Base-by-base conservation (phyloP, 129 eudicot genomes). In the Helichrysum umbraculigerum region DNA sequence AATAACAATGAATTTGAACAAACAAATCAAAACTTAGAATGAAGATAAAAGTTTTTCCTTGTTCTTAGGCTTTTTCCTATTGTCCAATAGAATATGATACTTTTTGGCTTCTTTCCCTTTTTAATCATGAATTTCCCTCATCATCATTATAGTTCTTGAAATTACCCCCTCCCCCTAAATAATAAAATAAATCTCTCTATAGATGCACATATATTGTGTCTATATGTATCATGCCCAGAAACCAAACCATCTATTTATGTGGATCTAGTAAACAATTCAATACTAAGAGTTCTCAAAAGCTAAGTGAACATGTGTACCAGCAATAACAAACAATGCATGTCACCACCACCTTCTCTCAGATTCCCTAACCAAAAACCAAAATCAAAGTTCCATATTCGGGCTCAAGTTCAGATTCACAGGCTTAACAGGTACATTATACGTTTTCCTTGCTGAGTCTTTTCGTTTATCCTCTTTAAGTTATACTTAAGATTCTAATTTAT, bases 381-480 rank as follows among this genome's bases (percentile, higher is more conserved):
- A 67, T 82, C 85, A 73, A 92, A 73, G 58, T 77, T 63, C 47
- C 44, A 35, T 34, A 75, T 74, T 74, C 84, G 80, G 76, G 79
- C 62, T 57, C 71, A 80, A 56, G 79, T 86, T 78, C 91, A 82
- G 21, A 69, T 89, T 71, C 93, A 77, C 65, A 74, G 85, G 71
- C 87, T 82, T 50, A 78, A 73, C 78, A 80, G 90, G 89, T 89
- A 80, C 28, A 8, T 71, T 30, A 22, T 52, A 42, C 41, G 42
- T 17, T 70, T 50, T 44, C 57, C 10, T 25, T 76, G 58, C 0
- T 16, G 21, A 30, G 58, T 60, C 22, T 47, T 66, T 19, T 41
- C 56, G 20, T 57, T 41, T 22, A 29, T 63, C n/a, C 1, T 60
- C 22, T 44, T 54, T 66, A 17, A 20, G 62, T 57, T n/a, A 33